A percentile compares a stretch with the other conserved stretches of the same genome.
phyloP scores from a whole-genome alignment of 1,284 basidiomycete genomes.

The Ganoderma lingzhi region DNA sequence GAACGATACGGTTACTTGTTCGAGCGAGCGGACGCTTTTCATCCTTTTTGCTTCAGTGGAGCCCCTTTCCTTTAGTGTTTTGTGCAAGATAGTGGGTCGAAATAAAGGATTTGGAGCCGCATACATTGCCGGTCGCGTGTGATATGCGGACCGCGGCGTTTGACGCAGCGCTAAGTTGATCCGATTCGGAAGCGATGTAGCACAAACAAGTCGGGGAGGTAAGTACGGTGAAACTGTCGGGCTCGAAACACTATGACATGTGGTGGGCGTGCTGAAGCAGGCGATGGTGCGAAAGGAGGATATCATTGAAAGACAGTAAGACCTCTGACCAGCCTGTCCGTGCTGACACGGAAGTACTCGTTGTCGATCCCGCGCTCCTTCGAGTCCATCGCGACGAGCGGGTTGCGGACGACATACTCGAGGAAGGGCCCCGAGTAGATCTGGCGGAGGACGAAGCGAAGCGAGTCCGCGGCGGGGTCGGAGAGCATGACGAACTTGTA shows the following conservation, averaged over 20 bases:
- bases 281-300: neutral
- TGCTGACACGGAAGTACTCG: slow-evolving; percentile 86
- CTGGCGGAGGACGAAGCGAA: slow-evolving; percentile 86
- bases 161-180: neutral
- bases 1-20: slow-evolving; percentile 16
- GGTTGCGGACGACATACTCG: slow-evolving; percentile 93
- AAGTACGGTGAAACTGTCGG: neutral
- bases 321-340: slow-evolving; percentile 80
- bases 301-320: slow-evolving; percentile 58
- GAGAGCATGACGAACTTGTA: slow-evolving; percentile 97
- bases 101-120: slow-evolving; percentile 21
- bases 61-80: slow-evolving; percentile 14
- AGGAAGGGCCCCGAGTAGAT: slow-evolving; percentile 95
- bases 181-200: neutral
- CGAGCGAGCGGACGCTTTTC: slow-evolving; percentile 20
- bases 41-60: slow-evolving; percentile 16
- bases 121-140: neutral
- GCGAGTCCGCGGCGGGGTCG: slow-evolving; percentile 83
- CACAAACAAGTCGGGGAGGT: neutral
- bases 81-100: slow-evolving; percentile 22
- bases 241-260: neutral
- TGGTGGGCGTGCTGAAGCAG: neutral
- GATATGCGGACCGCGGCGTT: neutral
- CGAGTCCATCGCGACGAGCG: slow-evolving; percentile 85
- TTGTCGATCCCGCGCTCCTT: slow-evolving; percentile 88